A percentile compares a stretch with the other conserved stretches of the same genome.
Evolutionary conservation across 2,329 filamentous ascomycete genomes (phyloP).

Genomic region (Diaporthe capsici): DNA sequence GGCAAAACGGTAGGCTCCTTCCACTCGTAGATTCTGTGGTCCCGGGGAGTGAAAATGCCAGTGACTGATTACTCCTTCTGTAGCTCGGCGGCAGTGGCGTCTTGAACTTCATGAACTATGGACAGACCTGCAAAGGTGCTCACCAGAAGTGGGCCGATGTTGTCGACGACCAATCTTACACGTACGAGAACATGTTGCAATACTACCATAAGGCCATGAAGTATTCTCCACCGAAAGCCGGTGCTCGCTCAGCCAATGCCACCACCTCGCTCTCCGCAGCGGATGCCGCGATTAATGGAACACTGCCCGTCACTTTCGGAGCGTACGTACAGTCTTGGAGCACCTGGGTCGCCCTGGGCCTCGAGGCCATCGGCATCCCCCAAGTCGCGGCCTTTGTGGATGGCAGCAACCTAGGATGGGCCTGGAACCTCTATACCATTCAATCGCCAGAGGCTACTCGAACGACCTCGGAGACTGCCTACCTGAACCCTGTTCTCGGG

Average conservation of each 20-base stretch:
- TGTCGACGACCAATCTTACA: constrained; percentile 34
- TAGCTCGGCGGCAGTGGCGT: constrained; percentile 29
- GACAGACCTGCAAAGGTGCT: constrained; percentile 11
- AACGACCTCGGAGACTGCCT: constrained; percentile 12
- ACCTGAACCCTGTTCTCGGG: not conserved
- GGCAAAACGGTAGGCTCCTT: constrained; percentile 19
- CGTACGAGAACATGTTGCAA: constrained; percentile 28
- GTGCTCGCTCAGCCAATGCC: constrained; percentile 25
- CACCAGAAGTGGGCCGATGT: constrained; percentile 33
- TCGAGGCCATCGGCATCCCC: constrained; percentile 27
- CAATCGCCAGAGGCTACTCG: not conserved
- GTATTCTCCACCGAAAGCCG: constrained; percentile 7
- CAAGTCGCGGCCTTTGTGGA: not conserved
- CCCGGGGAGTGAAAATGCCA: not conserved
- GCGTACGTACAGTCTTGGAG: constrained; percentile 26
- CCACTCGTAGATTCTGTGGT: not conserved
- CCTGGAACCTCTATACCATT: constrained; percentile 22
- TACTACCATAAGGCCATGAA: constrained; percentile 35
- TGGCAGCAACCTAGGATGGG: constrained; percentile 15
- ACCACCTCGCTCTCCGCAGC: not conserved
- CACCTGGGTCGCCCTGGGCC: constrained; percentile 27
- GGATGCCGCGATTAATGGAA: not conserved
- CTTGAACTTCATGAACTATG: constrained; percentile 34
- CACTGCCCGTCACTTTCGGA: constrained; percentile 10
- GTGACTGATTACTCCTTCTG: not conserved